Evolutionary conservation across 148 eudicot genomes (phyloP), one percentile per base, ranked within the genome.

Genomic region (Polygonum aviculare): DNA sequence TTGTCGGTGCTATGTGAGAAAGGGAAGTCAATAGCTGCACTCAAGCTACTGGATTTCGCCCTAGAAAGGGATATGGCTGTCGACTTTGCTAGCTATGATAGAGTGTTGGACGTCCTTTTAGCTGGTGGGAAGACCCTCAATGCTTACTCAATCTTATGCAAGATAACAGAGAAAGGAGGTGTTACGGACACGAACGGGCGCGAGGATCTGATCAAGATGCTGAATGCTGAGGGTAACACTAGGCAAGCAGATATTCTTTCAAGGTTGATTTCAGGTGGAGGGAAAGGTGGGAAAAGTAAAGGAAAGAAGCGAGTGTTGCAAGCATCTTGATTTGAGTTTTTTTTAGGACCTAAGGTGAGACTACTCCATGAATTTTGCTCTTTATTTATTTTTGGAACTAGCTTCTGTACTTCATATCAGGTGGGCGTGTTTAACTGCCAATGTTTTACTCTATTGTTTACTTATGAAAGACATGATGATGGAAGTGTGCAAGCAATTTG

Each of bases 91-190:
- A 90, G 85, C 81, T 92, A 89, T 63, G 97, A 92, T 57, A 92
- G 89, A 82, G 98, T 94, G 44, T 84, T 94, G 87, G 97, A 92
- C 80, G 80, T 93, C 41, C 90, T 94, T 50, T 75, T 92, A 72
- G 79, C 86, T 73, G 93, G 93, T 59, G 98, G 97, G 45, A 94
- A 90, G 81, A 94, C 97, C 40, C 97, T 94, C 26, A 90, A 90
- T 82, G 98, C 98, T 9, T 94, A 92, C 78, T 94, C 98, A 1
- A 89, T 94, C 45, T 81, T 94, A 81, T 92, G 93, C 78, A 94
- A 92, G 82, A 87, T 94, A 74, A 82, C 82, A 65, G 87, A 78
- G 77, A 94, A 90, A 80, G 96, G 97, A 74, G 96, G 97, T 35
- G 82, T 79, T 55, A 82, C 87, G 57, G 86, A 89, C 76, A 69